phyloP scores from a whole-genome alignment of 345 rosid genomes.

The Anastatica hierochuntica region DNA sequence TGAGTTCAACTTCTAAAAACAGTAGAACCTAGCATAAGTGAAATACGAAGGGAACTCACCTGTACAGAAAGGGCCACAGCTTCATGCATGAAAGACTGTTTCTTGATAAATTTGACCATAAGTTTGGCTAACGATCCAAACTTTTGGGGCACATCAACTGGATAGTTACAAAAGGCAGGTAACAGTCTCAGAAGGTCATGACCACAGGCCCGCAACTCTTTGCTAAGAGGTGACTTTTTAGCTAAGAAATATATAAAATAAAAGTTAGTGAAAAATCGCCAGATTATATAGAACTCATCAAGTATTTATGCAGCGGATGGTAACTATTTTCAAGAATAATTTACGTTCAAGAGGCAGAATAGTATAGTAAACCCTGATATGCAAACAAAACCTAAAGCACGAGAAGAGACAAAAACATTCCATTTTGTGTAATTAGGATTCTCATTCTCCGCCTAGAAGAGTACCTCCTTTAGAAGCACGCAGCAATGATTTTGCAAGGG shows the following conservation, averaged over 20 bases:
- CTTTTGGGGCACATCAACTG: slow-evolving; percentile 45
- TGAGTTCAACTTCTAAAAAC: not conserved
- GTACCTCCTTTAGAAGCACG: slow-evolving; percentile 59
- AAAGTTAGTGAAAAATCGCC: not conserved
- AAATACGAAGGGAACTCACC: slow-evolving; percentile 29
- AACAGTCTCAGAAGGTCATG: slow-evolving; percentile 60
- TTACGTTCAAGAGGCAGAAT: slow-evolving; percentile 1
- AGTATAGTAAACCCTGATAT: not conserved
- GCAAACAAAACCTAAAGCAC: not conserved
- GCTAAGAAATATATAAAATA: slow-evolving; percentile 34
- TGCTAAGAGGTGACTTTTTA: slow-evolving; percentile 44
- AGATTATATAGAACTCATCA: not conserved
- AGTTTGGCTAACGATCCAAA: slow-evolving; percentile 53
- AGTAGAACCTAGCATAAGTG: not conserved
- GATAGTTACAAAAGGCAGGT: slow-evolving; percentile 74
- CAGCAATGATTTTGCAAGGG: slow-evolving; percentile 64
- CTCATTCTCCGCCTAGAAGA: not conserved
- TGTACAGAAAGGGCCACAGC: slow-evolving; percentile 57
- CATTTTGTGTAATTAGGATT: not conserved
- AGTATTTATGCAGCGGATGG: not conserved
- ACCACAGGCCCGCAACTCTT: slow-evolving; percentile 58
- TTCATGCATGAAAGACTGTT: slow-evolving; percentile 60
- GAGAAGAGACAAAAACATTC: not conserved
- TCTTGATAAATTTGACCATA: slow-evolving; percentile 42
- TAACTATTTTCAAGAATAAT: not conserved